Evolutionary conservation across 345 rosid species (phyloP), one percentile per base, ranked within the genome.

Genomic region (Balakata baccata): DNA sequence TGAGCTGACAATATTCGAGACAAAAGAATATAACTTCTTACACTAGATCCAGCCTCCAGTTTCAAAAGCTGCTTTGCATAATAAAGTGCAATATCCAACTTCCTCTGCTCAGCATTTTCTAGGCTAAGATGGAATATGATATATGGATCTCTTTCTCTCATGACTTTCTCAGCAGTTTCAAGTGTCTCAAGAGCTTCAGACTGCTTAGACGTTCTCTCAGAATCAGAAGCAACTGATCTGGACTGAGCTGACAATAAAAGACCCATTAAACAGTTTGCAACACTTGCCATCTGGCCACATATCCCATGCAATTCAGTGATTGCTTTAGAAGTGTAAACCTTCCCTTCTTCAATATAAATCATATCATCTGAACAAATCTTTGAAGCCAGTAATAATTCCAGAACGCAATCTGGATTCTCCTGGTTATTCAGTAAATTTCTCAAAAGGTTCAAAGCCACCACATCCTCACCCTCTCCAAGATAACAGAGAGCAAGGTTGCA

Each of bases 71-170:
- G 67, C 75, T 84, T 89, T 49, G 91, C 89, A 29, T 84, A 86
- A 46, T 64, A 60, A 70, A 85, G 86, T 3, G 97, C 96, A 0
- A 74, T 77, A 76, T 89, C 92, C 75, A 92, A 78, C 80, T 87
- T 92, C 80, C 97, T 87, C 86, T 90, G 96, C 81, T 90, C 94
- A 46, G 96, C 96, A 84, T 80, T 75, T 83, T 87, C 94, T 45
- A 90, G 69, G 47, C 93, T 81, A 47, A 92, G 92, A 78, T 85
- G 83, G 82, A 66, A 92, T 79, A 64, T 85, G 65, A 76, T 57
- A 64, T 20, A 45, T 75, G 57, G 87, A 82, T 84, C 68, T 76
- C 41, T 63, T 54, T 76, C 75, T 64, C 25, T 80, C 85, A 79
- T 83, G 54, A 87, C 71, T 85, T 78, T 87, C 60, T 74, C 83